Conservation (phyloP, 2,329 filamentous ascomycete genomes). For the Exserohilum rostratum region DNA sequence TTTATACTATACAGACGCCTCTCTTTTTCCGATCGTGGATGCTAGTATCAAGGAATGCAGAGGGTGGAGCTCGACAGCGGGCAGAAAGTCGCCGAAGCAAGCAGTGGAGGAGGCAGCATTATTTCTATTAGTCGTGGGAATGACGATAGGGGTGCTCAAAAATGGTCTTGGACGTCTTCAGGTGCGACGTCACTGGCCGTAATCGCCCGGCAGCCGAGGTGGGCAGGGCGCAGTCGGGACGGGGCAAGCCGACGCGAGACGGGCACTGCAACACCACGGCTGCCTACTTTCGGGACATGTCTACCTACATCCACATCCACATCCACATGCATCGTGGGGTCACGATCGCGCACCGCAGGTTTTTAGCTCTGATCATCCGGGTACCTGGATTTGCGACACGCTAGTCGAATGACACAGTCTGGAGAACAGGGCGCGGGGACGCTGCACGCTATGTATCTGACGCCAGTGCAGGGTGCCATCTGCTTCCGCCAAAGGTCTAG, state of each 20-base stretch:
- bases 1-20: background rate
- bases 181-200: slow-evolving; percentile 70
- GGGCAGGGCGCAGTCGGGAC: slow-evolving; percentile 12
- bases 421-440: background rate
- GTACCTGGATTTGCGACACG: background rate
- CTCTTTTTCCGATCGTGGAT: background rate
- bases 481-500: background rate
- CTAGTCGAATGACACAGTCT: background rate
- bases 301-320: slow-evolving; percentile 5
- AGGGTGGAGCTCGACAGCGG: slow-evolving; percentile 12
- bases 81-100: slow-evolving; percentile 17
- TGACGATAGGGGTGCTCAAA: slow-evolving; percentile 70
- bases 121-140: slow-evolving; percentile 21
- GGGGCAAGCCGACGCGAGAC: slow-evolving; percentile 14
- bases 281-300: background rate
- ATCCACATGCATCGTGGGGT: too few relatives aligned
- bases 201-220: slow-evolving; percentile 38
- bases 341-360: background rate
- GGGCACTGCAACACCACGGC: slow-evolving; percentile 9
- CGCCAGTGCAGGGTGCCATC: background rate
- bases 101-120: slow-evolving; percentile 22
- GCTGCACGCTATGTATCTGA: background rate
- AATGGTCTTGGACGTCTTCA: slow-evolving; percentile 64
- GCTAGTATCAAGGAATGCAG: slow-evolving; percentile 8
- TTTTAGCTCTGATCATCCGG: background rate